Percentiles rank a stretch among this genome's conserved stretches.
phyloP scores from a whole-genome alignment of 1,284 basidiomycete genomes.

The Ceratobasidium theobromae region DNA sequence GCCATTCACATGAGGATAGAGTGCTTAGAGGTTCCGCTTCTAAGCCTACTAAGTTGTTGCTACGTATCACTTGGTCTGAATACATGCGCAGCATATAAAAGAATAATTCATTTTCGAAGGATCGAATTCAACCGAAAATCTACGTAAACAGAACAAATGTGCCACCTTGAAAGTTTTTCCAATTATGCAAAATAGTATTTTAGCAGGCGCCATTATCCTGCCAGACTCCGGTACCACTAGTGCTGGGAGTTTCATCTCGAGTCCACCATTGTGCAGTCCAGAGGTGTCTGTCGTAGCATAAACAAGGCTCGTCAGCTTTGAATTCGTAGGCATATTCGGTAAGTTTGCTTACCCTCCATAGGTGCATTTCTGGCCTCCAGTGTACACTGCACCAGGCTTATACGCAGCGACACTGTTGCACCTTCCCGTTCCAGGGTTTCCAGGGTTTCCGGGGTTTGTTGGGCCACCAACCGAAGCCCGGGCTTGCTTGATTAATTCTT shows the following conservation, averaged over 20 bases:
- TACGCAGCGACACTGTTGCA: slow-evolving; percentile 32
- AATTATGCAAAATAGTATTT: too few relatives aligned
- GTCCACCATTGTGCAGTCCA: slow-evolving; percentile 37
- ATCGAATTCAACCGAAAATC: too few relatives aligned
- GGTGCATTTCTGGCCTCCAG: slow-evolving; percentile 34
- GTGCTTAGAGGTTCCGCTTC: too few relatives aligned
- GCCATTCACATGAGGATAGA: too few relatives aligned
- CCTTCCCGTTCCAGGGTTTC: slow-evolving; percentile 11
- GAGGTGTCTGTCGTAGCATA: background rate
- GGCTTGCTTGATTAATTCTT: slow-evolving; percentile 3
- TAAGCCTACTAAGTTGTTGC: too few relatives aligned
- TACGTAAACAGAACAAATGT: too few relatives aligned
- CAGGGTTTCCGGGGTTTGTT: too few relatives aligned
- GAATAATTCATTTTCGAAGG: too few relatives aligned
- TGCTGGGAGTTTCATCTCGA: slow-evolving; percentile 35
- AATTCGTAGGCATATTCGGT: background rate
- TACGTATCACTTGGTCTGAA: too few relatives aligned
- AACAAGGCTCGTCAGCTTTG: too few relatives aligned
- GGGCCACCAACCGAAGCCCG: slow-evolving; percentile 8
- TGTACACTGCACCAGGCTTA: slow-evolving; percentile 31
- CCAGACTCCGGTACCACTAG: slow-evolving; percentile 23
- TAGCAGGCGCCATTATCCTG: slow-evolving; percentile 9
- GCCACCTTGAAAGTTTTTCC: too few relatives aligned
- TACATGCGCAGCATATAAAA: too few relatives aligned
- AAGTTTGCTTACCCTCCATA: slow-evolving; percentile 29